Conservation (phyloP, 2,329 filamentous ascomycete species). For the Pseudomassariella vexata region DNA sequence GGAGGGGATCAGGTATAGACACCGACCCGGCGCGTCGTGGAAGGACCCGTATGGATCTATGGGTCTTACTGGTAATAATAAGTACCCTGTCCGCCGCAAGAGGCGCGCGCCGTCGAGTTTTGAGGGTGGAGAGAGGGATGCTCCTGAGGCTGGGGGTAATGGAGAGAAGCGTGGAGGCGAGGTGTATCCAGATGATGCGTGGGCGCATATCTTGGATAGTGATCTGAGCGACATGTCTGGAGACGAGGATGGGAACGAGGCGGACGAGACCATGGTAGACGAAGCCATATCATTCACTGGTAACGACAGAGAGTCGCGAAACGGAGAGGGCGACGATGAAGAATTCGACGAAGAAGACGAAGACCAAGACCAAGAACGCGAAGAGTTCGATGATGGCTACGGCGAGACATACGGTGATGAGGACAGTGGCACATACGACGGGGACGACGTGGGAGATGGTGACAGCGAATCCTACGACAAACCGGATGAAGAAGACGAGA, state of each 20-base stretch:
- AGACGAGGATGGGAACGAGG: conserved; percentile 11
- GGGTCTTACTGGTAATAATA: conserved; percentile 4
- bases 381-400: conserved; percentile 8
- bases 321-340: conserved; percentile 20
- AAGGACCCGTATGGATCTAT: conserved; percentile 4
- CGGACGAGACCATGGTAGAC: conserved; percentile 9
- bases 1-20: conserved; percentile 11
- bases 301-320: conserved; percentile 12
- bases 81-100: too few relatives aligned
- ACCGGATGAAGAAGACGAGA: conserved; percentile 5
- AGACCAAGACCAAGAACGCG: not conserved
- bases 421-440: too few relatives aligned
- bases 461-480: too few relatives aligned
- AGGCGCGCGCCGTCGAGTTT: not conserved
- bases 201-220: conserved; percentile 23
- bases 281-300: conserved; percentile 14
- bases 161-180: conserved; percentile 16
- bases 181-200: conserved; percentile 16
- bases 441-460: too few relatives aligned
- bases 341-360: conserved; percentile 17
- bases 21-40: conserved; percentile 6
- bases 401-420: conserved; percentile 16
- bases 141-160: conserved; percentile 14
- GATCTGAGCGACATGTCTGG: conserved; percentile 15
- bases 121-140: conserved; percentile 10